A percentile compares a stretch with the other conserved stretches of the same genome.
Conservation (phyloP, 257 asterid genomes). For the Craterostigma plantagineum region DNA sequence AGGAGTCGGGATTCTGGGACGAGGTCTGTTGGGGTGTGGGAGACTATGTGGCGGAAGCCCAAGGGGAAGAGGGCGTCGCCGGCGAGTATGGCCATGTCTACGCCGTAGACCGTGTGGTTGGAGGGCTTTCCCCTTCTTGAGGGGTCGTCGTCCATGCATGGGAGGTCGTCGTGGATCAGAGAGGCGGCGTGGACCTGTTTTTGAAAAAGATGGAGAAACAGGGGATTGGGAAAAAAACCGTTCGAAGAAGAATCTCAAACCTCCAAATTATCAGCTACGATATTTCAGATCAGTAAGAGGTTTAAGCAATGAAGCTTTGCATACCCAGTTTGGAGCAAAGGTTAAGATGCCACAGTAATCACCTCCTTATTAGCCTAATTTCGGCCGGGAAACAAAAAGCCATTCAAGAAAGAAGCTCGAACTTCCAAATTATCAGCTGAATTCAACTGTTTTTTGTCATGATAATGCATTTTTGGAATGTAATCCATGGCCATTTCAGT, state of each 20-base stretch:
- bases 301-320: too few relatives aligned
- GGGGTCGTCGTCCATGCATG: slow-evolving; percentile 96
- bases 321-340: background rate
- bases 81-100: slow-evolving; percentile 87
- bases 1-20: slow-evolving; percentile 63
- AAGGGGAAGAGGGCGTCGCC: slow-evolving; percentile 94
- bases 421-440: too few relatives aligned
- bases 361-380: background rate
- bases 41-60: slow-evolving; percentile 80
- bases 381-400: too few relatives aligned
- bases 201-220: too few relatives aligned
- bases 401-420: too few relatives aligned
- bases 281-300: too few relatives aligned
- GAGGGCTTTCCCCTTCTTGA: slow-evolving; percentile 83
- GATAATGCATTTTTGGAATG: too few relatives aligned
- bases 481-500: too few relatives aligned
- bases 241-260: too few relatives aligned
- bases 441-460: too few relatives aligned
- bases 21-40: slow-evolving; percentile 63
- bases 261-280: too few relatives aligned
- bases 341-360: background rate
- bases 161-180: slow-evolving; percentile 79
- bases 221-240: too few relatives aligned
- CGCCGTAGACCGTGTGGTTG: slow-evolving; percentile 76
- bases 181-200: slow-evolving; percentile 97